Evolutionary conservation across 352 stramenopile species (phyloP).

Genomic region (Globisporangium uncinulatum): DNA sequence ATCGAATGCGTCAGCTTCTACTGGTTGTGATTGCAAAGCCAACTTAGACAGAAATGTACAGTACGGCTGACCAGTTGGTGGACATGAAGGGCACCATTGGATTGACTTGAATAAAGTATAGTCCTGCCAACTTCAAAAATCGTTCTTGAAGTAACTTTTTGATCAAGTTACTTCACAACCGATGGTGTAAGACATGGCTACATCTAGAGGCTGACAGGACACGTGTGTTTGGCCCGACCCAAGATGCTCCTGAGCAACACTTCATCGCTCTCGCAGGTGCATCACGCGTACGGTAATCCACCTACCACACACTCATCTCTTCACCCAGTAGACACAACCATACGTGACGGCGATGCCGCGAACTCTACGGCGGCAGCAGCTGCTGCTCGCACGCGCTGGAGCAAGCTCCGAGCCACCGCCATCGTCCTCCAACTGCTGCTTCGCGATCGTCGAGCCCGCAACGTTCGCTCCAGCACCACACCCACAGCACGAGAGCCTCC

Average conservation of each 20-base stretch:
- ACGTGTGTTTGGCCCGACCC: too few relatives aligned
- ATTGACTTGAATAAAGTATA: not conserved
- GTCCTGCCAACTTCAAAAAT: not conserved
- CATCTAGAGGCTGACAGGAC: too few relatives aligned
- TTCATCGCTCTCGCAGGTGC: too few relatives aligned
- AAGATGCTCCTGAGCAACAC: too few relatives aligned
- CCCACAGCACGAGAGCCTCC: not conserved
- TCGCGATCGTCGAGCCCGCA: not conserved
- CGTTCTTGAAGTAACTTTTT: not conserved
- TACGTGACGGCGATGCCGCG: too few relatives aligned
- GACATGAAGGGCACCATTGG: not conserved
- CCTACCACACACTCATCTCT: too few relatives aligned
- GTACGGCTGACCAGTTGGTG: not conserved
- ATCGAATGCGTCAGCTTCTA: too few relatives aligned
- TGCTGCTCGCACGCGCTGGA: slow-evolving; percentile 2
- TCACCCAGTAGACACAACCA: too few relatives aligned
- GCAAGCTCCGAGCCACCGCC: slow-evolving; percentile 1
- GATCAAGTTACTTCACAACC: too few relatives aligned
- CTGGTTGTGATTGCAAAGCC: not conserved
- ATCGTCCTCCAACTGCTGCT: slow-evolving; percentile 4
- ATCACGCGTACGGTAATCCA: too few relatives aligned
- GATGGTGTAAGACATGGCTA: too few relatives aligned
- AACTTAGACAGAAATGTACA: not conserved
- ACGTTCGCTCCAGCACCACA: not conserved
- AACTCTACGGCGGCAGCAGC: too few relatives aligned